Percentiles rank a stretch among this genome's conserved stretches.
Evolutionary conservation across 1,139 yeast species (phyloP).

Genomic region (Saccharomyces hybrid): DNA sequence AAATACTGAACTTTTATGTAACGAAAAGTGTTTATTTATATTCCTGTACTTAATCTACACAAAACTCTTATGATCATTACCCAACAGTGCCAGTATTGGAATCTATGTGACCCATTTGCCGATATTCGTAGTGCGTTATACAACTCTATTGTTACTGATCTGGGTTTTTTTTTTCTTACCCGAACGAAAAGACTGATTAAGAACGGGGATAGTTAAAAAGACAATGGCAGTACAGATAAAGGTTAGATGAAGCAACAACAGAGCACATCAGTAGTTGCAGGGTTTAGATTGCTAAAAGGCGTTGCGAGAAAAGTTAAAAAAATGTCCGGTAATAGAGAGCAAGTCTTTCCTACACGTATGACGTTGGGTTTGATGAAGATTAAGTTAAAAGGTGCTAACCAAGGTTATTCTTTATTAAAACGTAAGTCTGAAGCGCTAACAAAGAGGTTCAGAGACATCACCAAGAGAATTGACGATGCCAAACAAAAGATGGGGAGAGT

Average conservation of each 20-base stretch:
- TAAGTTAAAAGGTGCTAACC: slow-evolving; percentile 94
- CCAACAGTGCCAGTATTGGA: not conserved
- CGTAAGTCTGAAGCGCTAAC: slow-evolving; percentile 96
- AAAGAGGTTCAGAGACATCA: slow-evolving; percentile 90
- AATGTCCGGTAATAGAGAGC: slow-evolving; percentile 51
- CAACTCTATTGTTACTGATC: not conserved
- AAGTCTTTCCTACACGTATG: slow-evolving; percentile 95
- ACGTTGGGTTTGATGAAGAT: slow-evolving; percentile 91
- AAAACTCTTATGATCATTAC: not conserved
- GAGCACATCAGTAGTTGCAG: not conserved
- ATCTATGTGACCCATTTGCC: not conserved
- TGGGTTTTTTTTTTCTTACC: not conserved
- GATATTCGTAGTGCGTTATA: not conserved
- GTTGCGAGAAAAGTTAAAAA: slow-evolving; percentile 17
- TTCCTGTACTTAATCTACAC: not conserved
- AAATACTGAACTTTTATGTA: not conserved
- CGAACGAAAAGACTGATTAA: not conserved
- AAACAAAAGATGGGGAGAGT: slow-evolving; percentile 96
- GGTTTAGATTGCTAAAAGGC: not conserved
- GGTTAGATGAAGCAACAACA: not conserved
- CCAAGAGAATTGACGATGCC: slow-evolving; percentile 87
- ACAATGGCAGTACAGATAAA: slow-evolving; percentile 1
- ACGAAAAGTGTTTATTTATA: not conserved
- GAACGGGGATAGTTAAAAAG: not conserved
- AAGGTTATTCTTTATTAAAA: slow-evolving; percentile 87